A percentile compares a stretch with the other conserved stretches of the same genome.
phyloP scores from a whole-genome alignment of 768 basidiomycete genomes.

The Thelephora ganbajun region DNA sequence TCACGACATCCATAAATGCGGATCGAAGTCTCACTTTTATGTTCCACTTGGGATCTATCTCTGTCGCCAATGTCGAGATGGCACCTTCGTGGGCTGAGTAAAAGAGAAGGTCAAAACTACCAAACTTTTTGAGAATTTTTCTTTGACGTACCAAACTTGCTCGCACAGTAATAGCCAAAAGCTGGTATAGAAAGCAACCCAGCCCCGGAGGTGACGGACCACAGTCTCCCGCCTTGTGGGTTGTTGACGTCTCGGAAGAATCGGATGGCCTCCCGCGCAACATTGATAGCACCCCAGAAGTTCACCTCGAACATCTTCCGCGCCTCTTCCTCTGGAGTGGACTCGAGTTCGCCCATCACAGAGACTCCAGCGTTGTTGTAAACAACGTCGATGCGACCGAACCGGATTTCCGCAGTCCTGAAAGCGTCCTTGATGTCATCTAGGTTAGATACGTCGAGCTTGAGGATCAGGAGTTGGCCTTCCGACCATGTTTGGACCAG shows the following conservation, averaged over 20 bases:
- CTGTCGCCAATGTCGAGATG: slow-evolving; percentile 14
- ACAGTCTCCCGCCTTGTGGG: slow-evolving; percentile 15
- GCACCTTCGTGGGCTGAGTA: slow-evolving; percentile 19
- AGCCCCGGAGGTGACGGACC: slow-evolving; percentile 17
- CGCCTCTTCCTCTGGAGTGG: slow-evolving; percentile 4
- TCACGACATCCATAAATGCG: not conserved
- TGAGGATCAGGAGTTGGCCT: slow-evolving; percentile 10
- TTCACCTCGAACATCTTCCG: slow-evolving; percentile 12
- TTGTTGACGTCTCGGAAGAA: slow-evolving; percentile 24
- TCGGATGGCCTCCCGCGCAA: slow-evolving; percentile 18
- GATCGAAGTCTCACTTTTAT: slow-evolving; percentile 15
- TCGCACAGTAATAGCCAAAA: not conserved
- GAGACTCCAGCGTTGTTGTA: slow-evolving; percentile 13
- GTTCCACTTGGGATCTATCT: slow-evolving; percentile 22
- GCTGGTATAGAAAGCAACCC: too few species aligned
- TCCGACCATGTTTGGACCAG: not conserved
- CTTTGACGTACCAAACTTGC: not conserved
- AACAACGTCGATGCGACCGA: slow-evolving; percentile 15
- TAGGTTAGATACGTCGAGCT: slow-evolving; percentile 10
- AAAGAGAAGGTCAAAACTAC: not conserved
- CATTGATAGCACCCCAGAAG: slow-evolving; percentile 16
- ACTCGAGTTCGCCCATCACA: slow-evolving; percentile 10
- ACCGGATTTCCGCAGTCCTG: slow-evolving; percentile 4
- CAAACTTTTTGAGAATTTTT: not conserved
- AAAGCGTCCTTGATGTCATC: slow-evolving; percentile 10